phyloP scores from a whole-genome alignment of 345 rosid species.

The Eucalyptus marginata region DNA sequence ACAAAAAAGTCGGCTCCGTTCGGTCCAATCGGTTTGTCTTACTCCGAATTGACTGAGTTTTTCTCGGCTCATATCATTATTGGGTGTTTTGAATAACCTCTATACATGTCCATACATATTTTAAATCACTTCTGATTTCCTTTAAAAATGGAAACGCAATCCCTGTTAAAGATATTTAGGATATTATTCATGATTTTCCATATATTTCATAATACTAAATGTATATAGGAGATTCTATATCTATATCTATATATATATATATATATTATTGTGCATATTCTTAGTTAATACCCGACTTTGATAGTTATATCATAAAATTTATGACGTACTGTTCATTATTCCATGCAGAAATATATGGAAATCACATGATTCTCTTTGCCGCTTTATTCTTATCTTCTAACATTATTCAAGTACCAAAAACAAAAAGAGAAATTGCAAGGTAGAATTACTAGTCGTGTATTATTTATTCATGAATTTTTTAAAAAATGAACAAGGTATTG shows the following conservation, averaged over 20 bases:
- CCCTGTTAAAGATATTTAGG: background rate
- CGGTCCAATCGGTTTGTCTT: background rate
- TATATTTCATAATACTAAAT: background rate
- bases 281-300: background rate
- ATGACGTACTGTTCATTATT: too few relatives aligned
- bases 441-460: background rate
- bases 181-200: too few relatives aligned
- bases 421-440: background rate
- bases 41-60: background rate
- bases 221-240: rapidly evolving
- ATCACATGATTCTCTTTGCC: background rate
- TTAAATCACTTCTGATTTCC: background rate
- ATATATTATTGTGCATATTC: too few relatives aligned
- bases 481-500: background rate
- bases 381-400: background rate
- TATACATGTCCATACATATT: background rate
- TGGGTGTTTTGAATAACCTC: background rate
- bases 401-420: background rate
- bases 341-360: rapidly evolving
- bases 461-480: background rate
- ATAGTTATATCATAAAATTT: background rate
- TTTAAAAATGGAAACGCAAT: background rate
- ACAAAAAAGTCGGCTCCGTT: background rate
- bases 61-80: background rate
- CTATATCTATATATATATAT: too few relatives aligned